Evolutionary conservation across 495 filamentous ascomycete genomes (phyloP), one percentile per base, ranked within the genome.

Genomic region (Xylaria curta): DNA sequence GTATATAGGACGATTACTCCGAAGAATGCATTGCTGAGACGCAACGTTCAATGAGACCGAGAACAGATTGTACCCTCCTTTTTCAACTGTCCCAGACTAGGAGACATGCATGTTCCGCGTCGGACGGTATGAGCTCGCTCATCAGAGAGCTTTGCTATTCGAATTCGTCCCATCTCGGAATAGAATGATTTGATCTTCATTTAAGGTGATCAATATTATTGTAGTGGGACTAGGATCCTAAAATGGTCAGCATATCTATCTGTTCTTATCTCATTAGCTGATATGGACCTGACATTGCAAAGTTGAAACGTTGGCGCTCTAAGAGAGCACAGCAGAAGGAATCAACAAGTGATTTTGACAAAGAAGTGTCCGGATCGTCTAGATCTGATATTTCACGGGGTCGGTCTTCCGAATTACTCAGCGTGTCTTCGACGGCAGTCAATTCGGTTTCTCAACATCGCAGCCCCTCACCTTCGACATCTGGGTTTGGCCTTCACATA

Each of bases 401-500:
- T 3, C 26, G 44, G 62, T 2, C 13, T 26, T 44, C 60, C 24
- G 60, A 46, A 19, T 9, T 65, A 7, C 62, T 47, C 59, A 42
- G 59, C 10, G 24, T 42, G 42, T 17, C 42, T n/a, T 59, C 56
- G 7, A 13, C 62, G 7, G 19, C 62, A 46, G 62, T 15, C 24
- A 15, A 33, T 19, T 51, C 62, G 17, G 26, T 13, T 51, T 51
- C 26, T 2, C 44, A 66, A 26, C 2, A 9, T 66, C 62, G 62
- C 62, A 66, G 62, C 17, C 44, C 62, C 1, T 66, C 62, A 9
- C 46, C 62, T 66, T 66, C 62, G 1, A 28, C 44, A 36, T 49
- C 62, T 10, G 44, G 44, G 10, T 17, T 66, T 9, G 62, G 62
- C 21, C 46, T 66, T 49, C 62, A 66, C 62, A 36, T 66, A n/a